Percentiles rank a stretch among this genome's conserved stretches.
Conservation (phyloP, 768 basidiomycete species). For the Naematelia aurantialba region DNA sequence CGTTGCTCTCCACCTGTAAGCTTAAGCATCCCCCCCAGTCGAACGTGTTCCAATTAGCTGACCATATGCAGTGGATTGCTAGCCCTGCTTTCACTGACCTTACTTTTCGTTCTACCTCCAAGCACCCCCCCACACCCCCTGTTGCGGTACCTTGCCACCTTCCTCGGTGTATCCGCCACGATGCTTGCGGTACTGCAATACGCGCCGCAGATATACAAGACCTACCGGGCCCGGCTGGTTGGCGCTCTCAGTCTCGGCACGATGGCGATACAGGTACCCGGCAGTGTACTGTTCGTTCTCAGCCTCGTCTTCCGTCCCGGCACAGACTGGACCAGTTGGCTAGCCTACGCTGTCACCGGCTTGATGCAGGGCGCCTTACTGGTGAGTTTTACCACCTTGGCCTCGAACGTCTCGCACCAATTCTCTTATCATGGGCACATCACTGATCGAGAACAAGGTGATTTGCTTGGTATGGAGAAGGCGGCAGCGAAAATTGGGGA, state of each 20-base stretch:
- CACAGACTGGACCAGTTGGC: constrained; percentile 52
- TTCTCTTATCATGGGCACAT: neutral
- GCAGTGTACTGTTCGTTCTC: constrained; percentile 77
- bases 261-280: constrained; percentile 93
- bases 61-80: constrained; percentile 7
- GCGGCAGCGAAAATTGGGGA: constrained; percentile 66
- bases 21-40: constrained; percentile 8
- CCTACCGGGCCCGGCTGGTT: constrained; percentile 72
- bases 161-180: constrained; percentile 78
- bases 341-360: constrained; percentile 57
- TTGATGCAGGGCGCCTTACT: constrained; percentile 78
- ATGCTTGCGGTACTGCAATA: constrained; percentile 79
- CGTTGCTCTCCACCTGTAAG: constrained; percentile 68
- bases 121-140: constrained; percentile 46
- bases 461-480: constrained; percentile 85
- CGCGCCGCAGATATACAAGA: constrained; percentile 76
- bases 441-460: constrained; percentile 35
- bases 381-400: constrained; percentile 22
- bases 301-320: constrained; percentile 51
- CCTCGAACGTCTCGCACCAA: neutral
- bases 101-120: constrained; percentile 56
- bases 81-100: constrained; percentile 60
- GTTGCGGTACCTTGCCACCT: constrained; percentile 69
- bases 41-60: neutral
- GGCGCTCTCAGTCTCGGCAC: constrained; percentile 90